phyloP scores from a whole-genome alignment of 169 alveolate genomes.

The Sarcocystis neurona region DNA sequence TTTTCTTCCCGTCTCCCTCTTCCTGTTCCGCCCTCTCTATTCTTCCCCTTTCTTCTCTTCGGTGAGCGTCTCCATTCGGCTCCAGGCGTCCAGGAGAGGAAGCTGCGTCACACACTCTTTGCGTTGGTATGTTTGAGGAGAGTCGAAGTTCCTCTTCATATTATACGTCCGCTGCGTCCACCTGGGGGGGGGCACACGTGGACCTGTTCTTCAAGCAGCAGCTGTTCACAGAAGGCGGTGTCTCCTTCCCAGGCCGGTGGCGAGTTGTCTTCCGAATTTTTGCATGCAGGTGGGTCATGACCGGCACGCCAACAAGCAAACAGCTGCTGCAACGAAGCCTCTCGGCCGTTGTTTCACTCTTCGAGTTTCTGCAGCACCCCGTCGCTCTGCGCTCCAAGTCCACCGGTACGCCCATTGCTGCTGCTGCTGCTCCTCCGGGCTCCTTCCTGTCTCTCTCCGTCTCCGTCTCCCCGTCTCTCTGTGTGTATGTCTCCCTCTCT shows the following conservation, averaged over 20 bases:
- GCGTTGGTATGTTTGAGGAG: too few relatives aligned
- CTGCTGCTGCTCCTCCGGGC: background rate
- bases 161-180: too few relatives aligned
- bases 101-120: background rate
- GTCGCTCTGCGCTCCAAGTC: background rate
- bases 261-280: background rate
- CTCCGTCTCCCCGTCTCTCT: background rate
- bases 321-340: constrained; percentile 21
- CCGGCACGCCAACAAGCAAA: constrained; percentile 60
- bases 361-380: constrained; percentile 52
- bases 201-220: background rate
- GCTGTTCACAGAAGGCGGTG: too few relatives aligned
- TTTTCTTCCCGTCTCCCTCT: too few relatives aligned
- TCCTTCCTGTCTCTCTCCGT: background rate
- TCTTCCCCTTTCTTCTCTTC: too few relatives aligned
- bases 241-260: too few relatives aligned
- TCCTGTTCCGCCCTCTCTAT: too few relatives aligned
- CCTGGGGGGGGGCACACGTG: background rate
- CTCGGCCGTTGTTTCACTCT: background rate
- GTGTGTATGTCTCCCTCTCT: too few relatives aligned
- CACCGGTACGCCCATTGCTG: constrained; percentile 18
- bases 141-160: too few relatives aligned
- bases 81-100: background rate
- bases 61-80: too few relatives aligned
- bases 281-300: constrained; percentile 57